A percentile compares a stretch with the other conserved stretches of the same genome.
phyloP scores from a whole-genome alignment of 805 yeast genomes.

The Saturnispora gosingensis region DNA sequence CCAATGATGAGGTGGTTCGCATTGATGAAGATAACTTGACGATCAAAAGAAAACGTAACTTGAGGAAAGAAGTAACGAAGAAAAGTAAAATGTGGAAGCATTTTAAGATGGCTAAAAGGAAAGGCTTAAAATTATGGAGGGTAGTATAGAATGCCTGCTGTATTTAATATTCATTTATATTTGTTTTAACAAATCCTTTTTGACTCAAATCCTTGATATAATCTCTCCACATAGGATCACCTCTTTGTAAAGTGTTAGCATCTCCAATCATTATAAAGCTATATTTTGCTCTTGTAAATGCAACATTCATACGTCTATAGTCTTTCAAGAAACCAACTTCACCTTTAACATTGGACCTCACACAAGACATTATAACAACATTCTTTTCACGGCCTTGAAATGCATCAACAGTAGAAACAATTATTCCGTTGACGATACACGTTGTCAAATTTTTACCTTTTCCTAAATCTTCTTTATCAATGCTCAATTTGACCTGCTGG shows the following conservation, averaged over 20 bases:
- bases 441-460: constrained; percentile 35
- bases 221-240: constrained; percentile 42
- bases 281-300: constrained; percentile 59
- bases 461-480: constrained; percentile 53
- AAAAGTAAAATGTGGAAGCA: background rate
- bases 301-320: constrained; percentile 57
- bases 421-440: constrained; percentile 36
- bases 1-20: background rate
- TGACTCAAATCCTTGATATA: constrained; percentile 35
- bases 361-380: constrained; percentile 69
- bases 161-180: constrained; percentile 10
- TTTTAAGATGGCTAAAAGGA: background rate
- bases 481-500: constrained; percentile 38
- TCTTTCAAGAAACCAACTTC: constrained; percentile 58
- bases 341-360: constrained; percentile 49
- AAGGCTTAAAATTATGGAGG: background rate
- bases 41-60: background rate
- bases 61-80: background rate
- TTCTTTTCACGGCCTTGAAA: constrained; percentile 90
- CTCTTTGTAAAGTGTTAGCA: constrained; percentile 36
- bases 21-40: background rate
- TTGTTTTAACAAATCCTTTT: constrained; percentile 14
- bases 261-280: constrained; percentile 60
- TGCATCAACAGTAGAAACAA: constrained; percentile 68
- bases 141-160: background rate